A percentile compares a stretch with the other conserved stretches of the same genome.
Evolutionary conservation across 805 yeast genomes (phyloP).

Genomic region (Wickerhamomyces bisporus): DNA sequence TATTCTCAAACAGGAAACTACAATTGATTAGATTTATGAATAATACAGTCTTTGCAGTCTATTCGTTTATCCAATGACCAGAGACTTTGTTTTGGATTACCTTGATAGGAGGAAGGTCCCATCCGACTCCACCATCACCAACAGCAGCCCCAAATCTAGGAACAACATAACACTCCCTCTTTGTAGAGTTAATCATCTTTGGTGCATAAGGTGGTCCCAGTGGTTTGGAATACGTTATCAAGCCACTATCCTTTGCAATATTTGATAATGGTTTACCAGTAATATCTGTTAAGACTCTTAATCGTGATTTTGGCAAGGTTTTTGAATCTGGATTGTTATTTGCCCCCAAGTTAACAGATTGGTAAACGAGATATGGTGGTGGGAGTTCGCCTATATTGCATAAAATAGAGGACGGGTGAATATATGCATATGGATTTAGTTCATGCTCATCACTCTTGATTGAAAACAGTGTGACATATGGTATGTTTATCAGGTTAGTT

Average conservation of each 20-base stretch:
- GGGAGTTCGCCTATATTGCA: constrained; percentile 60
- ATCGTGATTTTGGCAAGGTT: constrained; percentile 46
- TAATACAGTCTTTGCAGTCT: too few relatives aligned
- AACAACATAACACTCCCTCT: constrained; percentile 82
- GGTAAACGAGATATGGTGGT: constrained; percentile 74
- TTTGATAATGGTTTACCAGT: constrained; percentile 71
- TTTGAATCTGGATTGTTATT: constrained; percentile 38
- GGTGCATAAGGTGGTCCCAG: constrained; percentile 88
- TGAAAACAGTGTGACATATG: constrained; percentile 54
- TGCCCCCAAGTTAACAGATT: constrained; percentile 53
- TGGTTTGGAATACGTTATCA: constrained; percentile 85
- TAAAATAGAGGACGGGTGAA: constrained; percentile 75
- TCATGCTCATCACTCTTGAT: constrained; percentile 29
- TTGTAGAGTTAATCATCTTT: constrained; percentile 54
- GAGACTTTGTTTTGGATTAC: constrained; percentile 62
- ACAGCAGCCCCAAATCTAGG: constrained; percentile 84
- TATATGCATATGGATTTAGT: constrained; percentile 56
- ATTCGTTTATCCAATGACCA: constrained; percentile 59
- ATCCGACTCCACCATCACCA: constrained; percentile 82
- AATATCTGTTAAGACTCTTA: constrained; percentile 74
- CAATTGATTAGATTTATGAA: too few relatives aligned
- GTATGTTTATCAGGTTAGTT: constrained; percentile 52
- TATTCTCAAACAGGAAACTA: background rate
- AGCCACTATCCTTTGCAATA: constrained; percentile 65
- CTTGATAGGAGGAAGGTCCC: constrained; percentile 83